Evolutionary conservation across 1,284 basidiomycete genomes (phyloP), one percentile per base, ranked within the genome.

Genomic region (Apiotrichum montevideense): DNA sequence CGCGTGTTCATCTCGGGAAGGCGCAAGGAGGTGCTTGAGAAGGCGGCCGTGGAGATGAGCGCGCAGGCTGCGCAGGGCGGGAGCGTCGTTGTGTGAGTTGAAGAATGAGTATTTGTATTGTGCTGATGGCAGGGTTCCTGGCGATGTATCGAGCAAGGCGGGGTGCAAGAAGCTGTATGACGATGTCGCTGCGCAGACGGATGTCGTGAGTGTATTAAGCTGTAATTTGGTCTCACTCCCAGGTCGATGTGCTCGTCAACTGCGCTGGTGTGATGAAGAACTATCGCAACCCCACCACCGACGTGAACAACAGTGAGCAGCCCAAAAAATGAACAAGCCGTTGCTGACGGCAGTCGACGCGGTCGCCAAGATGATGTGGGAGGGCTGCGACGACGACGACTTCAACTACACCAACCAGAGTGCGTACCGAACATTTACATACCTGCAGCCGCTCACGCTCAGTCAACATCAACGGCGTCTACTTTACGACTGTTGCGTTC

Each of bases 1-100:
- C 71, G 67, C 54, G 76, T 78, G 8, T 74, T 72, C 63, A 77
- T 77, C 65, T 71, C 71, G 10, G 76, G 75, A 10, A 63, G 76
- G 35, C 62, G 76, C 21, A 60, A 62, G 35, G 74, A 77, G 33
- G 67, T 74, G 1, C 62, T 77, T 29, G 66, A 75, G 8, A 55
- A 53, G 10, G 61, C 75, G 13, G 71, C 70, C n/a, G 55, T 60
- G 32, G 73, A 75, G 61, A 66, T 77, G 50, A 61, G 46, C 37
- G 46, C 45, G 3, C 43, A 48, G 40, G 65, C 56, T 3, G 59
- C 32, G n/a, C 54, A 58, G 44, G 63, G 62, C 13, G 71, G 70
- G 4, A 44, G 46, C 29, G 50, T 59, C 29, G 34, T 59, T 37
- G 46, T 35, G 54, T 58, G 53, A 52, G 57, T 49, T 6, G 41